A percentile compares a stretch with the other conserved stretches of the same genome.
phyloP scores from a whole-genome alignment of 1,139 yeast genomes.

The Saccharomyces hybrid region DNA sequence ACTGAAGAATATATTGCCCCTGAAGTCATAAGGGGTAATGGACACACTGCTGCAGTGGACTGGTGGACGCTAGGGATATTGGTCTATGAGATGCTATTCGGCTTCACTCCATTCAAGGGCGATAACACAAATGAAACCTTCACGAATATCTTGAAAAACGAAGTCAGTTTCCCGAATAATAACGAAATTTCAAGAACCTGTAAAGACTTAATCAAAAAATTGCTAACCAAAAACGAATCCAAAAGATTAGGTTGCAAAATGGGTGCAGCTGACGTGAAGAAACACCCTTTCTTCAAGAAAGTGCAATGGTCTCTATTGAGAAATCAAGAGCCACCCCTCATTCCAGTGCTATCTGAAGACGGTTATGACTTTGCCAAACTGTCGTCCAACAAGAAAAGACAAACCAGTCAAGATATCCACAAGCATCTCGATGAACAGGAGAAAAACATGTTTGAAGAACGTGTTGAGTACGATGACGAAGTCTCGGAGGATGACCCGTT shows the following conservation, averaged over 20 bases:
- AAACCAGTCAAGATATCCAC: constrained; percentile 8
- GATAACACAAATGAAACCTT: constrained; percentile 80
- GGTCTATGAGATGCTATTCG: constrained; percentile 87
- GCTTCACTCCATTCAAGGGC: constrained; percentile 95
- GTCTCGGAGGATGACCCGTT: constrained; percentile 62
- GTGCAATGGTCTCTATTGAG: constrained; percentile 93
- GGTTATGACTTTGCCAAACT: constrained; percentile 36
- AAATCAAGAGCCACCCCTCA: constrained; percentile 89
- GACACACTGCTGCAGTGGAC: constrained; percentile 96
- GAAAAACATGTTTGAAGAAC: constrained; percentile 35
- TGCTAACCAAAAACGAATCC: constrained; percentile 78
- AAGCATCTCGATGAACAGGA: constrained; percentile 29
- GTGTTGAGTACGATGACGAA: constrained; percentile 28
- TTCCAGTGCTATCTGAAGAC: constrained; percentile 69
- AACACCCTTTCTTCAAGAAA: constrained; percentile 80
- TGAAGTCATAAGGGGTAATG: constrained; percentile 92
- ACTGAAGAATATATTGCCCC: constrained; percentile 98
- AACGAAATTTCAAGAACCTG: constrained; percentile 64
- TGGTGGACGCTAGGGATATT: constrained; percentile 98
- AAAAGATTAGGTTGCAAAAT: constrained; percentile 83
- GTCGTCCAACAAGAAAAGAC: constrained; percentile 20
- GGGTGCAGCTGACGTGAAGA: constrained; percentile 91
- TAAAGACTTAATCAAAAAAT: constrained; percentile 67
- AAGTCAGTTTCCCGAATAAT: constrained; percentile 54
- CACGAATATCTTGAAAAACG: constrained; percentile 76